Evolutionary conservation across 768 basidiomycete species (phyloP).

Genomic region (Hygrophorus pudorinus): DNA sequence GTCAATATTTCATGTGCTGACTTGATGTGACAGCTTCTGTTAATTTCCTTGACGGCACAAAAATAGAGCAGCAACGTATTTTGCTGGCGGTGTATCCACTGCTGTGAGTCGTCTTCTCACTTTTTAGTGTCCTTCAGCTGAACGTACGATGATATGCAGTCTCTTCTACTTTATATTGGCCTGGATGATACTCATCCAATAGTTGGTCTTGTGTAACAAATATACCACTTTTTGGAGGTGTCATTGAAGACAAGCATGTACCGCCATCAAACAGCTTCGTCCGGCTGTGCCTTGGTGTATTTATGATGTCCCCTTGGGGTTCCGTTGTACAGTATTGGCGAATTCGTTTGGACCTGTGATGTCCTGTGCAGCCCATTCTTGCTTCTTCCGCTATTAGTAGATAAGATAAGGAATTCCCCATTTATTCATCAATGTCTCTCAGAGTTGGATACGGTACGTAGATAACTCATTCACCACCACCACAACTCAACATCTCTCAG

Average conservation of each 20-base stretch:
- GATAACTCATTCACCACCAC: background rate
- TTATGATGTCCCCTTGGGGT: no score
- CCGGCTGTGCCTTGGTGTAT: no score
- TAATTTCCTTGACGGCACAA: slow-evolving; percentile 92
- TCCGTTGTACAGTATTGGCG: no score
- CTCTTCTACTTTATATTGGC: slow-evolving; percentile 91
- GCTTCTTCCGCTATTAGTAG: background rate
- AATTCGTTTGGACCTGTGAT: slow-evolving; percentile 2
- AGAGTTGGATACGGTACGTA: slow-evolving; percentile 38
- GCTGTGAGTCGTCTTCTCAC: slow-evolving; percentile 41
- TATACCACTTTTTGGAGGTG: background rate
- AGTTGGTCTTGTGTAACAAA: slow-evolving; percentile 7
- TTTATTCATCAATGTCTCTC: slow-evolving; percentile 22
- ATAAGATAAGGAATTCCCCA: slow-evolving; percentile 7
- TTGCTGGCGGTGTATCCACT: slow-evolving; percentile 95
- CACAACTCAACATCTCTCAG: slow-evolving; percentile 21
- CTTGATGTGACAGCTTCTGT: slow-evolving; percentile 56
- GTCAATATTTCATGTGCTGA: background rate
- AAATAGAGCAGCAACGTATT: slow-evolving; percentile 84
- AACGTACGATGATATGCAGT: slow-evolving; percentile 23
- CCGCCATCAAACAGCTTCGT: slow-evolving; percentile 27
- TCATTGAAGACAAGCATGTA: slow-evolving; percentile 71
- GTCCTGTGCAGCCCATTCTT: background rate
- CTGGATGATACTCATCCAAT: slow-evolving; percentile 97
- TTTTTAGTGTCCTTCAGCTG: background rate